Percentiles rank a stretch among this genome's conserved stretches.
These are phyloP conservation scores for Calonectria pseudoreteaudii DNA, from an alignment of 2,329 filamentous ascomycete genomes.

Conservation along the genomic window DNA sequence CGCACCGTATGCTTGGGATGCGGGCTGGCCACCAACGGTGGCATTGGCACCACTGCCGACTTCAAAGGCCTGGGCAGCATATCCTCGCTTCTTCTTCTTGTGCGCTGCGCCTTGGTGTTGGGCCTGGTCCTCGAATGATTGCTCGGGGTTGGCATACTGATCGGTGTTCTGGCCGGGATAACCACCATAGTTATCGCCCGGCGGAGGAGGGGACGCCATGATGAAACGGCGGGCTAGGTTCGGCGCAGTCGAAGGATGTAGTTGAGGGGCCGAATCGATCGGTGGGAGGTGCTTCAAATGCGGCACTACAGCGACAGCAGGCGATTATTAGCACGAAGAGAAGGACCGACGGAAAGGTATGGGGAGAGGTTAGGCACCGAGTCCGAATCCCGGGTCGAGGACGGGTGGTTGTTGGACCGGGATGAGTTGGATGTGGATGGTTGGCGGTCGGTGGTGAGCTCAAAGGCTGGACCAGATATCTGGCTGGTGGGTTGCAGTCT, in stretches of 20 bases:
- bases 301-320: constrained; percentile 27
- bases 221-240: constrained; percentile 46
- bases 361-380: constrained; percentile 29
- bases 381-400: constrained; percentile 40
- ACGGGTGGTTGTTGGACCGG: constrained; percentile 34
- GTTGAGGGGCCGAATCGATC: constrained; percentile 22
- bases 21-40: constrained; percentile 60
- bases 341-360: constrained; percentile 3
- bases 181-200: constrained; percentile 60
- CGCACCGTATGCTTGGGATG: constrained; percentile 59
- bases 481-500: constrained; percentile 34
- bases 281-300: constrained; percentile 25
- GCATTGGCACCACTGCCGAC: constrained; percentile 91
- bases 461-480: constrained; percentile 36
- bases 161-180: constrained; percentile 52
- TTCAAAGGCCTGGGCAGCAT: constrained; percentile 94
- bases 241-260: constrained; percentile 38
- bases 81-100: constrained; percentile 92
- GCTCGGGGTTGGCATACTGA: constrained; percentile 57
- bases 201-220: constrained; percentile 68
- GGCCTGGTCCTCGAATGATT: constrained; percentile 50
- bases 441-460: constrained; percentile 38
- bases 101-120: constrained; percentile 53
- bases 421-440: constrained; percentile 33
- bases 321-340: not conserved